phyloP scores from a whole-genome alignment of 352 stramenopile species.

The Globisporangium acanthophoron region DNA sequence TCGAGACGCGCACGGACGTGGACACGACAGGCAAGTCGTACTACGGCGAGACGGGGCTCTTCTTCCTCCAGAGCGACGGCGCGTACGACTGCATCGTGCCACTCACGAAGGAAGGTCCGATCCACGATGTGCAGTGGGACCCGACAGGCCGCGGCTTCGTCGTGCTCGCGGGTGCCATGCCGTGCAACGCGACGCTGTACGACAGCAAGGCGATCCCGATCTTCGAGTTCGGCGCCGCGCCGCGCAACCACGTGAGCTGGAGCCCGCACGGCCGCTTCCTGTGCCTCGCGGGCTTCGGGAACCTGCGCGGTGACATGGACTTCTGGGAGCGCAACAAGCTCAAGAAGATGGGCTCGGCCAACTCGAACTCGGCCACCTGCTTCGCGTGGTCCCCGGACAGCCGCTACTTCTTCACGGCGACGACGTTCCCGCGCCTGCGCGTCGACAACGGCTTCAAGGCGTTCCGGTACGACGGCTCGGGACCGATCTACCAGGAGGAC shows the following conservation, averaged over 20 bases:
- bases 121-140: slow-evolving; percentile 95
- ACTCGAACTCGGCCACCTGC: slow-evolving; percentile 72
- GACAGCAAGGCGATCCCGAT: slow-evolving; percentile 92
- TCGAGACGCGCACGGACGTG: slow-evolving; percentile 90
- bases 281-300: slow-evolving; percentile 94
- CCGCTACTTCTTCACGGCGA: slow-evolving; percentile 94
- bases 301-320: slow-evolving; percentile 95
- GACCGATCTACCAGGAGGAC: slow-evolving; percentile 82
- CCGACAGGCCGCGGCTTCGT: slow-evolving; percentile 90
- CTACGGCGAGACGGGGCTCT: slow-evolving; percentile 96
- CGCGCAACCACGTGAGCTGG: slow-evolving; percentile 95
- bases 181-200: slow-evolving; percentile 94
- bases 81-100: slow-evolving; percentile 90
- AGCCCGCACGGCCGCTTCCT: slow-evolving; percentile 96
- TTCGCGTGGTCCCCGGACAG: slow-evolving; percentile 94
- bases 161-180: slow-evolving; percentile 94
- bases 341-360: slow-evolving; percentile 90
- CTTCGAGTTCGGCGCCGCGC: slow-evolving; percentile 95
- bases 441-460: slow-evolving; percentile 97
- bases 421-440: slow-evolving; percentile 96
- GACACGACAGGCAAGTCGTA: slow-evolving; percentile 94
- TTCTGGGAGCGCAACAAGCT: slow-evolving; percentile 95
- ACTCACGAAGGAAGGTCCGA: slow-evolving; percentile 86
- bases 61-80: slow-evolving; percentile 92
- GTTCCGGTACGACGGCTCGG: slow-evolving; percentile 95